Evolutionary conservation across 1,139 yeast genomes (phyloP).

Genomic region (Geotrichum candidum): DNA sequence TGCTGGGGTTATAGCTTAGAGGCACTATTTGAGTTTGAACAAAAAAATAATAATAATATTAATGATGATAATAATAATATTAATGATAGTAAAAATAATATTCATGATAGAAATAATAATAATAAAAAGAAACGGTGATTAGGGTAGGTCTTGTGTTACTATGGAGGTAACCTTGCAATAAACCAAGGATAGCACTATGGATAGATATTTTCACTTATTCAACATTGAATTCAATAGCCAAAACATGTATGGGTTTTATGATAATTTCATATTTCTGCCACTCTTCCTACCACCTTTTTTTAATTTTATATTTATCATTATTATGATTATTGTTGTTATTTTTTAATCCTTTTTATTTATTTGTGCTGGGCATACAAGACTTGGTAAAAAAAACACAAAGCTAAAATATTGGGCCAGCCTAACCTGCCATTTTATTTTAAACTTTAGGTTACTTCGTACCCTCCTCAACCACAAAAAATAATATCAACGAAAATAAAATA

Average conservation of each 20-base stretch:
- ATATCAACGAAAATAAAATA: neutral
- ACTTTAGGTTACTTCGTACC: neutral
- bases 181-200: neutral
- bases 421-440: slow-evolving; percentile 9
- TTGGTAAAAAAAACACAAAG: neutral
- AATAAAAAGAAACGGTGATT: neutral
- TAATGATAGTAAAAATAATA: neutral
- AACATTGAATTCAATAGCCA: neutral
- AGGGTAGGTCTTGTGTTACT: neutral
- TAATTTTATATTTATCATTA: neutral
- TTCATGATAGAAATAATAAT: neutral
- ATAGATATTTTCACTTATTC: neutral
- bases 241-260: neutral
- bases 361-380: neutral
- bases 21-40: too few relatives aligned
- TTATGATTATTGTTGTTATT: neutral
- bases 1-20: too few relatives aligned
- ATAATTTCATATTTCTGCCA: neutral
- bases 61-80: neutral
- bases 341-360: neutral
- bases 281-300: neutral
- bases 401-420: neutral
- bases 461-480: neutral
- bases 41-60: too few relatives aligned
- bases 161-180: neutral